Percentiles rank a stretch among this genome's conserved stretches.
Conservation (phyloP, 1,284 basidiomycete species). For the Dichomitus squalens region DNA sequence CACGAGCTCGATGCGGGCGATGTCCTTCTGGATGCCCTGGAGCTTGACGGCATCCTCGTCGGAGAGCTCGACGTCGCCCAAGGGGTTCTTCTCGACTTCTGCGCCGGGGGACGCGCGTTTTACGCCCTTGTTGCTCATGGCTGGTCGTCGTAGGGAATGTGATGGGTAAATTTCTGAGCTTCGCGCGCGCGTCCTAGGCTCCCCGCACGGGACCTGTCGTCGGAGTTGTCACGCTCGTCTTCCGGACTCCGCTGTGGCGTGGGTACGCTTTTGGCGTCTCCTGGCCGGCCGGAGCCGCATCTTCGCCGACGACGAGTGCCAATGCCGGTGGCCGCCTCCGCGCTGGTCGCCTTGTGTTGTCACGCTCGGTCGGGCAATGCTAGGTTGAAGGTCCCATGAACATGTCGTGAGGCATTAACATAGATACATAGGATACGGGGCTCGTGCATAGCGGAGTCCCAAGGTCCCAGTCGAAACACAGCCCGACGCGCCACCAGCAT, state of each 20-base stretch:
- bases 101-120: slow-evolving; percentile 78
- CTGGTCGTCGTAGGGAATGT: slow-evolving; percentile 17
- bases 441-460: not conserved
- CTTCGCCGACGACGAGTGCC: too few relatives aligned
- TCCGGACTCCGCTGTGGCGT: slow-evolving; percentile 27
- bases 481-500: not conserved
- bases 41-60: slow-evolving; percentile 72
- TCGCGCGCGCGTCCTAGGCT: slow-evolving; percentile 18
- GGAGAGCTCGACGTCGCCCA: slow-evolving; percentile 64
- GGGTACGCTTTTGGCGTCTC: not conserved
- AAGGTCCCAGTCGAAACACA: not conserved
- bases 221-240: slow-evolving; percentile 26
- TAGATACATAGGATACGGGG: slow-evolving; percentile 21
- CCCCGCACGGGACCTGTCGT: slow-evolving; percentile 13
- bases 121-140: slow-evolving; percentile 47
- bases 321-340: too few relatives aligned
- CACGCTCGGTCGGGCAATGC: not conserved
- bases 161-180: slow-evolving; percentile 25
- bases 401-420: slow-evolving; percentile 16
- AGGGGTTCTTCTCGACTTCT: slow-evolving; percentile 66
- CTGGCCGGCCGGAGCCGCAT: not conserved
- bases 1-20: slow-evolving; percentile 66
- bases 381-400: not conserved
- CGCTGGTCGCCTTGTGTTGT: too few relatives aligned
- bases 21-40: slow-evolving; percentile 60